Conservation (phyloP, 2,329 filamentous ascomycete species). For the Claviceps pusilla region DNA sequence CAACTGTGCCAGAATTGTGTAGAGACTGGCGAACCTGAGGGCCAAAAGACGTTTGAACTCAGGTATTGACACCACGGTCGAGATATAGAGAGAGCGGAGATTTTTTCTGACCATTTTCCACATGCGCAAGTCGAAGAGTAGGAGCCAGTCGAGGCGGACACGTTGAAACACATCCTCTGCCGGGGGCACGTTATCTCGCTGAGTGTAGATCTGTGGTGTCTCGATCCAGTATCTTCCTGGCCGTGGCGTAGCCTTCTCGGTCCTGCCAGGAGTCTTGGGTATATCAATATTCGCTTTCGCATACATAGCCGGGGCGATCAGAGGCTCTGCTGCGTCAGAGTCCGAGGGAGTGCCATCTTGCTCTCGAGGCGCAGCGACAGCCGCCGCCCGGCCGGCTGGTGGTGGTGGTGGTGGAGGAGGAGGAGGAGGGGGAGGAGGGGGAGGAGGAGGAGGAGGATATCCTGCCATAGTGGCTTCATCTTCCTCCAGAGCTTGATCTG, state of each 20-base stretch:
- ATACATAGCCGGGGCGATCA: slow-evolving; percentile 46
- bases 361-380: slow-evolving; percentile 31
- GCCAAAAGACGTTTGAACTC: slow-evolving; percentile 92
- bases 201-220: slow-evolving; percentile 55
- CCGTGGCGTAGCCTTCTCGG: slow-evolving; percentile 33
- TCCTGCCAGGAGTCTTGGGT: slow-evolving; percentile 62
- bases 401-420: slow-evolving; percentile 32
- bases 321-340: slow-evolving; percentile 51
- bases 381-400: slow-evolving; percentile 44
- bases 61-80: slow-evolving; percentile 86
- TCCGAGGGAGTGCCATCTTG: slow-evolving; percentile 55
- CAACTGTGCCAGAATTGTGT: slow-evolving; percentile 82
- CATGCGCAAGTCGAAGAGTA: slow-evolving; percentile 84
- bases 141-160: slow-evolving; percentile 82
- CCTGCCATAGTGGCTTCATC: slow-evolving; percentile 66
- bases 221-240: slow-evolving; percentile 77
- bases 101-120: slow-evolving; percentile 94
- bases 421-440: slow-evolving; percentile 33
- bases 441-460: slow-evolving; percentile 45
- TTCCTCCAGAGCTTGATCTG: slow-evolving; percentile 55
- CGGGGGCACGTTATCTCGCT: slow-evolving; percentile 45
- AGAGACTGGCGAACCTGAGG: slow-evolving; percentile 84
- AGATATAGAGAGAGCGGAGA: slow-evolving; percentile 85
- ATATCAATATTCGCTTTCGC: slow-evolving; percentile 55
- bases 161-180: slow-evolving; percentile 83